phyloP scores from a whole-genome alignment of 352 stramenopile genomes.

The Thraustochytrium sp. region DNA sequence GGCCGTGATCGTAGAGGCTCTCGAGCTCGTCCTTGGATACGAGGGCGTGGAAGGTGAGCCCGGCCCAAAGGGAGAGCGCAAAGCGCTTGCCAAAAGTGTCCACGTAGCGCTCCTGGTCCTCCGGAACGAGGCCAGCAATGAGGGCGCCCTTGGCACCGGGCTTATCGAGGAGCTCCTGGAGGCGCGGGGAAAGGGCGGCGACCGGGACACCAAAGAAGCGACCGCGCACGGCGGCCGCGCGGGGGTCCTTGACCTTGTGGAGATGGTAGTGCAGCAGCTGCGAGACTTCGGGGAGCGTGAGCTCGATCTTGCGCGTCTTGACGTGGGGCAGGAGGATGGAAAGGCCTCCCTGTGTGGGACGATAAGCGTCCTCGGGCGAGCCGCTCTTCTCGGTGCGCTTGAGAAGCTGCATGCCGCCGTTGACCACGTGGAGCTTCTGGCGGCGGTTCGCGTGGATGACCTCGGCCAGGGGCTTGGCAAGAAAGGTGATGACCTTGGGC shows the following conservation, averaged over 20 bases:
- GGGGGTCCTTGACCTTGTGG: not conserved
- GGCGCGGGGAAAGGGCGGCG: not conserved
- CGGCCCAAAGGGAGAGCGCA: not conserved
- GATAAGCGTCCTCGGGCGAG: not conserved
- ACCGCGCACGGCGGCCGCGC: not conserved
- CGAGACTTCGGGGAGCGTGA: not conserved
- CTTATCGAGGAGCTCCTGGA: not conserved
- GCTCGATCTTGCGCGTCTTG: not conserved
- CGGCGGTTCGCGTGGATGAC: not conserved
- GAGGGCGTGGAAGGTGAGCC: not conserved
- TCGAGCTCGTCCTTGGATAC: not conserved
- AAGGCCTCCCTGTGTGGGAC: not conserved
- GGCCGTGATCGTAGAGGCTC: not conserved
- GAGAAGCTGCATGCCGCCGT: not conserved
- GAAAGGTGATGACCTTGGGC: not conserved
- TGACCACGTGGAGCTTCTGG: not conserved
- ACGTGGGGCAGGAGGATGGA: not conserved
- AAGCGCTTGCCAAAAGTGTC: constrained; percentile 19
- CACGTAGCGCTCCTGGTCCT: not conserved
- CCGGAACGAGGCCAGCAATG: not conserved
- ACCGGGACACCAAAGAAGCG: not conserved
- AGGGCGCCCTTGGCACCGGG: not conserved
- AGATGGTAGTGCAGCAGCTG: not conserved
- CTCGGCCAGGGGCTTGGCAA: not conserved
- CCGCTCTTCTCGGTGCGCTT: not conserved